Evolutionary conservation across 306 rosid genomes (phyloP).

Genomic region (Macrotyloma uniflorum): DNA sequence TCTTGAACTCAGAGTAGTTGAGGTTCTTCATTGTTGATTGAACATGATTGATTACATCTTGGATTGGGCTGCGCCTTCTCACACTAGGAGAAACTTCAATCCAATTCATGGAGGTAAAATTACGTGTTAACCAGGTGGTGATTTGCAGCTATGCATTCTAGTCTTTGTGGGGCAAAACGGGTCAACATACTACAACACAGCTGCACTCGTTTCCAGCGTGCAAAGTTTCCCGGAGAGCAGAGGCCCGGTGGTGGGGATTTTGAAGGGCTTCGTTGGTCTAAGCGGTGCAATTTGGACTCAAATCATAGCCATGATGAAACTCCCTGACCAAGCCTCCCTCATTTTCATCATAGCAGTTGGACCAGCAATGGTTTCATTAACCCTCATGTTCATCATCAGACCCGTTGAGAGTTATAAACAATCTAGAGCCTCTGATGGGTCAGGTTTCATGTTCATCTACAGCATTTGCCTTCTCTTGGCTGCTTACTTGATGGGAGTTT

Average conservation of each 20-base stretch:
- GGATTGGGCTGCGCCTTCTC: conserved; percentile 1
- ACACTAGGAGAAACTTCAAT: neutral
- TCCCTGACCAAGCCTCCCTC: conserved; percentile 58
- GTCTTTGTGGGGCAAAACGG: conserved; percentile 79
- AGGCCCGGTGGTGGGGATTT: conserved; percentile 74
- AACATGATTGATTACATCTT: neutral
- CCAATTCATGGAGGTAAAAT: neutral
- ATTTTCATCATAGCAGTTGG: conserved; percentile 71
- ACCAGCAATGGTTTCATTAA: conserved; percentile 58
- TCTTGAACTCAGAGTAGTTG: too few relatives aligned
- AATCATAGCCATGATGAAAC: conserved; percentile 53
- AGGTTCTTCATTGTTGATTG: too few relatives aligned
- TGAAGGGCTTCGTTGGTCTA: conserved; percentile 77
- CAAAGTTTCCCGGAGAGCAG: conserved; percentile 73
- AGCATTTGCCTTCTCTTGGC: conserved; percentile 71
- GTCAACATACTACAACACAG: conserved; percentile 82
- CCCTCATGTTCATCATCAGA: conserved; percentile 66
- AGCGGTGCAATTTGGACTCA: conserved; percentile 75
- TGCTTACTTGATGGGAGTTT: conserved; percentile 64
- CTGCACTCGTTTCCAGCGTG: conserved; percentile 66
- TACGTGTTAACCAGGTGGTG: conserved; percentile 22
- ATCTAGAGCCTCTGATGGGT: conserved; percentile 55
- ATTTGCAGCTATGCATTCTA: conserved; percentile 68
- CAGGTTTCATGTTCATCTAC: conserved; percentile 64
- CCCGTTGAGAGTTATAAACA: conserved; percentile 60